Evolutionary conservation across 108 stramenopile species (phyloP).

Genomic region (Discostella stelligeroides): DNA sequence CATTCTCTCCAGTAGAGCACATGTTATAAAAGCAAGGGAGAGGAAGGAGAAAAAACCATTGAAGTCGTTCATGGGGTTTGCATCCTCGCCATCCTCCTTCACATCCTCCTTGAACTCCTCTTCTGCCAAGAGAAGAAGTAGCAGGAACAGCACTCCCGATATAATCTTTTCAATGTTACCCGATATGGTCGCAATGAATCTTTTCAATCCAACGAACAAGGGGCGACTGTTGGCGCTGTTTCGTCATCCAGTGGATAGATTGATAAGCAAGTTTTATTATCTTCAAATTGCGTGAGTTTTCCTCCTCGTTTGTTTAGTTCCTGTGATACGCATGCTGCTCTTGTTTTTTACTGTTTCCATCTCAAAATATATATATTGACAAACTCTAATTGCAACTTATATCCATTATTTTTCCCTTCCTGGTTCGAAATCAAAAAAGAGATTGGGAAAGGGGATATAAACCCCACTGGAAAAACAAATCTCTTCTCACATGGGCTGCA

Average conservation of each 20-base stretch:
- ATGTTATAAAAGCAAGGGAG: too few relatives aligned
- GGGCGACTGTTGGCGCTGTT: constrained; percentile 49
- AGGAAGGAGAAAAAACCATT: not conserved
- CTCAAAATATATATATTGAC: too few relatives aligned
- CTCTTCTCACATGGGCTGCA: constrained; percentile 47
- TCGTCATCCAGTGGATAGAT: constrained; percentile 54
- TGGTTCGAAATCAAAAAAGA: too few relatives aligned
- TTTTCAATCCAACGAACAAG: constrained; percentile 38
- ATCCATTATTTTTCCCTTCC: too few relatives aligned
- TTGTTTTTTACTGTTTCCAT: too few relatives aligned
- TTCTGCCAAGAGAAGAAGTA: too few relatives aligned
- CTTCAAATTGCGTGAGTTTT: constrained; percentile 38
- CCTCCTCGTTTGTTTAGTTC: too few relatives aligned
- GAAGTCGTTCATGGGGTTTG: not conserved
- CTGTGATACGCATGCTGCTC: too few relatives aligned
- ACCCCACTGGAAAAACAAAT: constrained; percentile 45
- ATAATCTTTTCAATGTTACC: constrained; percentile 41
- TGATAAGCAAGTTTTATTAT: constrained; percentile 59
- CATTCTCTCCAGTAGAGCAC: too few relatives aligned
- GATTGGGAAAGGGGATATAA: constrained; percentile 58
- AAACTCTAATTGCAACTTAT: too few relatives aligned
- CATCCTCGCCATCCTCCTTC: too few relatives aligned
- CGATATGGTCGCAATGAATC: constrained; percentile 25
- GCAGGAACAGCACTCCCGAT: constrained; percentile 18
- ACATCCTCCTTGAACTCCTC: too few relatives aligned